A percentile compares a stretch with the other conserved stretches of the same genome.
These are phyloP conservation scores for Puccinia hordei DNA, from an alignment of 1,284 basidiomycete species.

Conservation along the genomic window DNA sequence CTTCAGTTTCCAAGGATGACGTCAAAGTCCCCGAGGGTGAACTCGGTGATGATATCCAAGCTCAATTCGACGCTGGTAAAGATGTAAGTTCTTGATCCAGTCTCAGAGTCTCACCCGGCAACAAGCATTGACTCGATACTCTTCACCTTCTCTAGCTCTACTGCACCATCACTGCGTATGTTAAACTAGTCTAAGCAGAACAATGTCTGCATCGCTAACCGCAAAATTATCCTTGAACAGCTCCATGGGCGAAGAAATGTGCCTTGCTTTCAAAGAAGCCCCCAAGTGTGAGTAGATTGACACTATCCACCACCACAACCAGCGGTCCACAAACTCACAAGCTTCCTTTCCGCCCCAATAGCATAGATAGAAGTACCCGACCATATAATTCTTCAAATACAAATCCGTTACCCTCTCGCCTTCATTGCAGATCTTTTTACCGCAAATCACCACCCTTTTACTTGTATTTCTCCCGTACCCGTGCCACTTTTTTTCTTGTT, in stretches of 20 bases:
- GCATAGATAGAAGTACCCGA: conserved; percentile 25
- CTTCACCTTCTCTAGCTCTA: conserved; percentile 29
- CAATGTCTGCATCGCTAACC: not conserved
- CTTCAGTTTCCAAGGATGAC: conserved; percentile 76
- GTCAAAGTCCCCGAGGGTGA: conserved; percentile 88
- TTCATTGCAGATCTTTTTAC: conserved; percentile 19
- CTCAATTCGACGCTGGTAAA: conserved; percentile 80
- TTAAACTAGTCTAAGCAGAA: not conserved
- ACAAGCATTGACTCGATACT: not conserved
- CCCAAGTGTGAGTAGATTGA: conserved; percentile 33
- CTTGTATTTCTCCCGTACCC: conserved; percentile 28
- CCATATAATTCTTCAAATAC: conserved; percentile 22
- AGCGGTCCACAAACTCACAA: not conserved
- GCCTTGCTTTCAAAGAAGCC: conserved; percentile 50
- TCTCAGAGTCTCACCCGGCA: not conserved
- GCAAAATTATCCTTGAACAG: not conserved
- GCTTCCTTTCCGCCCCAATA: not conserved
- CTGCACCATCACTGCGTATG: conserved; percentile 50
- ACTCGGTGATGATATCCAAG: conserved; percentile 74
- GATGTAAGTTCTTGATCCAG: conserved; percentile 62
- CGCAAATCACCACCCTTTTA: conserved; percentile 15
- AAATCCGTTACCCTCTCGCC: conserved; percentile 35
- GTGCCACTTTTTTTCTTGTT: not conserved
- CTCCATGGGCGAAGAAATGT: conserved; percentile 50
- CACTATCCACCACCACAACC: not conserved